A percentile compares a stretch with the other conserved stretches of the same genome.
phyloP scores from a whole-genome alignment of 768 basidiomycete species.

The Mycena venus region DNA sequence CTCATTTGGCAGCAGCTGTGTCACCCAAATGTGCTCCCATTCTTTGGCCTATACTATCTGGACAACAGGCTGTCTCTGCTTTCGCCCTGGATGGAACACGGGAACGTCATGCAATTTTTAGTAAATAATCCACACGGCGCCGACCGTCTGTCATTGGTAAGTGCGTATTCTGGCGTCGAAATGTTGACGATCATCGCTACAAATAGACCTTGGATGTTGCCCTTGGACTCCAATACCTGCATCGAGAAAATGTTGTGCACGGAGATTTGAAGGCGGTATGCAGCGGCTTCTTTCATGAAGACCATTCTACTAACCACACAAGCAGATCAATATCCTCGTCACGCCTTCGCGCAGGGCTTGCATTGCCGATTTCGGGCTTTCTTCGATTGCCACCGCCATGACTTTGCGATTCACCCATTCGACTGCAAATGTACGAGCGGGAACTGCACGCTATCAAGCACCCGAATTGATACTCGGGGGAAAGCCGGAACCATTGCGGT shows the following conservation, averaged over 20 bases:
- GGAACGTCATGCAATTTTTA: slow-evolving; percentile 32
- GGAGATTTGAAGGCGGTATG: slow-evolving; percentile 40
- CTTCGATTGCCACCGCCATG: slow-evolving; percentile 40
- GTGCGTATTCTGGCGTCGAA: not conserved
- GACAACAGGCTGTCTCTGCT: slow-evolving; percentile 37
- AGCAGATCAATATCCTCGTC: slow-evolving; percentile 62
- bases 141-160: slow-evolving; percentile 16
- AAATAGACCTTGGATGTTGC: slow-evolving; percentile 31
- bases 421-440: slow-evolving; percentile 35
- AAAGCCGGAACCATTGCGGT: slow-evolving; percentile 25
- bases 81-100: slow-evolving; percentile 47
- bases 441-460: slow-evolving; percentile 52
- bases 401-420: slow-evolving; percentile 35
- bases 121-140: not conserved
- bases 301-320: not conserved
- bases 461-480: slow-evolving; percentile 49
- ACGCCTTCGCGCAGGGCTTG: slow-evolving; percentile 56
- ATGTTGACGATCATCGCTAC: not conserved
- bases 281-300: not conserved
- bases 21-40: slow-evolving; percentile 40
- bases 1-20: slow-evolving; percentile 35
- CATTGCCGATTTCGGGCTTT: slow-evolving; percentile 65
- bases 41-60: slow-evolving; percentile 37
- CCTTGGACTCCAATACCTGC: slow-evolving; percentile 35
- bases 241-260: slow-evolving; percentile 32